Base-by-base conservation (phyloP, 2,329 filamentous ascomycete species). In the Claviceps fusiformis region DNA sequence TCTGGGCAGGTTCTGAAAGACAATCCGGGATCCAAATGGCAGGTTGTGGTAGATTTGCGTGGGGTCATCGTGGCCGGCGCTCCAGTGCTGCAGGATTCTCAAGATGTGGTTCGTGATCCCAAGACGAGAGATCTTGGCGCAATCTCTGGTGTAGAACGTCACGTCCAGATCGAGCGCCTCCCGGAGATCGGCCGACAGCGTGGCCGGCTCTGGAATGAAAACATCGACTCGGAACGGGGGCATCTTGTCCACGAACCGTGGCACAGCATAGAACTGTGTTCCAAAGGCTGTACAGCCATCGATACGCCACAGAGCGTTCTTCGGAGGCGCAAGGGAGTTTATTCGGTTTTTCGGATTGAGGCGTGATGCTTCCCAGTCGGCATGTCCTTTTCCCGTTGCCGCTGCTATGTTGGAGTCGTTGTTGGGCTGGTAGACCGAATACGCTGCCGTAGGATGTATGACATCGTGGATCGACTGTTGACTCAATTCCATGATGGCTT, bases 281-380 rank as follows among this genome's bases (percentile, higher is more conserved):
- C 79, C 80, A 54, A 79, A 71, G 19, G 73, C 76, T 27, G 77
- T 76, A 60, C 75, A 79, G 51, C 80, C 80, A 59, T 83, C 80
- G 50, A 84, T 75, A 39, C 77, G 73, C 80, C 80, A 84, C 8
- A 78, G 64, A 2, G 78, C 73, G 0, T 67, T 60, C 15, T 60
- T 52, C 2, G 73, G 71, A 8, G 69, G 65, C 3, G 71, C 72
- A 17, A 83, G 73, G 58, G 77, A 80, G 62, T 82, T 73, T 62
- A 83, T 77, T 56, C 80, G 73, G 61, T 82, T 83, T 63, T 79
- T 81, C 8, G 80, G 80, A 58, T 83, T 83, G 46, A 82, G 68
- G 45, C 70, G 65, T 5, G 79, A 82, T 3, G 63, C 57, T 13
- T 66, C 63, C 80, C 80, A 83, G 15, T 60, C 39, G 33, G 49